phyloP scores from a whole-genome alignment of 2,329 filamentous ascomycete genomes.

The Mariannaea elegans region DNA sequence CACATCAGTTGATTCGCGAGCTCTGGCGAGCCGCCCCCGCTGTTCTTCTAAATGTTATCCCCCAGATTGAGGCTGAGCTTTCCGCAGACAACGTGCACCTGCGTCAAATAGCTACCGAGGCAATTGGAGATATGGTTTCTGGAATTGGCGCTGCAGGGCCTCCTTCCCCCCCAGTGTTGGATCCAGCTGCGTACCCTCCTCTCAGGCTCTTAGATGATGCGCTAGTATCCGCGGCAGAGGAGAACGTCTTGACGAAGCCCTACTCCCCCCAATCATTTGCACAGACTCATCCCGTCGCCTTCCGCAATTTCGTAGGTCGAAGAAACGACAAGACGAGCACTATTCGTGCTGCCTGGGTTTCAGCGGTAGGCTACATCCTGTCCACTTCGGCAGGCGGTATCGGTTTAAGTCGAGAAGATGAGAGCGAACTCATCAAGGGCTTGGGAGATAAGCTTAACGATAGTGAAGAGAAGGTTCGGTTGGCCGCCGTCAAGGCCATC shows the following conservation, averaged over 20 bases:
- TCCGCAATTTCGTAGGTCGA: constrained; percentile 84
- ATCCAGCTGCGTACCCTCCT: constrained; percentile 87
- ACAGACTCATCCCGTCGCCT: constrained; percentile 80
- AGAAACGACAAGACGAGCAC: constrained; percentile 85
- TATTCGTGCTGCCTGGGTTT: constrained; percentile 88
- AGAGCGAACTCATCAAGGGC: constrained; percentile 75
- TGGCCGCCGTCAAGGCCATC: constrained; percentile 88
- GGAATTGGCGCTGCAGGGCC: constrained; percentile 93
- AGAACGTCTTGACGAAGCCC: constrained; percentile 79
- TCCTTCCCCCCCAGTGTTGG: constrained; percentile 74
- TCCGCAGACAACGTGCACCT: constrained; percentile 89
- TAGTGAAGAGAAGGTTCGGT: constrained; percentile 87
- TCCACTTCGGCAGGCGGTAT: constrained; percentile 92
- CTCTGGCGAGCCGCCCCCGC: constrained; percentile 91
- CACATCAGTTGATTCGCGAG: constrained; percentile 88
- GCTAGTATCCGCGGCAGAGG: constrained; percentile 54
- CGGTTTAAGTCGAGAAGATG: constrained; percentile 84
- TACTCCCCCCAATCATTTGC: constrained; percentile 90
- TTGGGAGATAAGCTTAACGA: constrained; percentile 86
- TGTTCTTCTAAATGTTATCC: constrained; percentile 91
- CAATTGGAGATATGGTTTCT: constrained; percentile 92
- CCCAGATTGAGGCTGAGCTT: constrained; percentile 91
- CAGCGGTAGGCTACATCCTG: constrained; percentile 83
- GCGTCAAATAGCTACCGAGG: constrained; percentile 88
- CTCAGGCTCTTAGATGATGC: constrained; percentile 68